Evolutionary conservation across 345 rosid genomes (phyloP).

Genomic region (Microthlaspi erraticum): DNA sequence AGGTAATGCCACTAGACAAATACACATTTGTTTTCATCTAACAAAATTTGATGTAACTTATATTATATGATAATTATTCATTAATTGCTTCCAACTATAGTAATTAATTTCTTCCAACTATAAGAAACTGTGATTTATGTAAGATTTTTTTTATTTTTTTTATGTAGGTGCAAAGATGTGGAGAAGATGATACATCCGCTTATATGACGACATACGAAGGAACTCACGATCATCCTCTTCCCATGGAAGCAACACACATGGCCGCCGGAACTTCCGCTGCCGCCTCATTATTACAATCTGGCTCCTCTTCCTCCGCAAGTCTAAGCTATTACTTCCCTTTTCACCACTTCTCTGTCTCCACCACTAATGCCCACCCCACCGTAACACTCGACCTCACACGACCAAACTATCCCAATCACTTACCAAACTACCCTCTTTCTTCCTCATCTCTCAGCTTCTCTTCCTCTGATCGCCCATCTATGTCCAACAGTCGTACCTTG

Average conservation of each 20-base stretch:
- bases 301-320: constrained; percentile 44
- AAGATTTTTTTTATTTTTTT: background rate
- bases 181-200: constrained; percentile 44
- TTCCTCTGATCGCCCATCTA: constrained; percentile 35
- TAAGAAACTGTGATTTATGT: background rate
- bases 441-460: constrained; percentile 53
- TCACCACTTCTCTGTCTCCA: constrained; percentile 52
- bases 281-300: constrained; percentile 48
- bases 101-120: no score
- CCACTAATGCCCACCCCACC: constrained; percentile 62
- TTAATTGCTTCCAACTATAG: no score
- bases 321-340: constrained; percentile 39
- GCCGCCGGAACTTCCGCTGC: constrained; percentile 56
- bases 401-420: constrained; percentile 39
- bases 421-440: constrained; percentile 40
- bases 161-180: constrained; percentile 50
- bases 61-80: no score
- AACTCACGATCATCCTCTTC: constrained; percentile 52
- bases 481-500: constrained; percentile 26
- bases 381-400: constrained; percentile 69
- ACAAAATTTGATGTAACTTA: background rate
- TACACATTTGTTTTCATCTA: background rate
- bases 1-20: background rate
- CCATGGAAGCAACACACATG: constrained; percentile 51
- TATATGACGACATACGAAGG: constrained; percentile 52